phyloP scores from a whole-genome alignment of 164 flowering plant genomes.

The Taxillus chinensis region DNA sequence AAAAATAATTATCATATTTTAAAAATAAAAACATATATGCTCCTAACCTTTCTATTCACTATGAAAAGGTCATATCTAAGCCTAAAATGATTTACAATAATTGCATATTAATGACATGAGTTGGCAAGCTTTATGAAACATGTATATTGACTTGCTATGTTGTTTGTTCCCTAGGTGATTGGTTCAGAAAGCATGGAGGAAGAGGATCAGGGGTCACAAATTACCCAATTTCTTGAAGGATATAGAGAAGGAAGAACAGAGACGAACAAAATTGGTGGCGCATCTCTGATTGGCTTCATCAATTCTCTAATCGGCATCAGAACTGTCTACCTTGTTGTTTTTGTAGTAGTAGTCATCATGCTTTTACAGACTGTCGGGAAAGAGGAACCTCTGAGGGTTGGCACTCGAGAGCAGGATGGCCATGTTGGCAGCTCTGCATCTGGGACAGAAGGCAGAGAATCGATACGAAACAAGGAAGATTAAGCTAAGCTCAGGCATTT shows the following conservation, averaged over 20 bases:
- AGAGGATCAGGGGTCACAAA: conserved; percentile 61
- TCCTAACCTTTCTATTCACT: no score
- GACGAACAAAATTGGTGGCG: conserved; percentile 38
- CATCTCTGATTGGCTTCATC: conserved; percentile 52
- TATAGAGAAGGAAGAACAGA: conserved; percentile 63
- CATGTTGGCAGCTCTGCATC: not conserved
- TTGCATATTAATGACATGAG: no score
- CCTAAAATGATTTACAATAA: no score
- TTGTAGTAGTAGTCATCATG: conserved; percentile 45
- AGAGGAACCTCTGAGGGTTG: conserved; percentile 16
- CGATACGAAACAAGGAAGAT: not conserved
- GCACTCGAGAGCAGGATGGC: not conserved
- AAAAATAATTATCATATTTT: no score
- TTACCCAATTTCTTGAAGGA: conserved; percentile 66
- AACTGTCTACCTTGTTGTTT: conserved; percentile 41
- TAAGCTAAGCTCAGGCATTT: not conserved
- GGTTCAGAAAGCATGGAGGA: conserved; percentile 59
- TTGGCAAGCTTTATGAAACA: no score
- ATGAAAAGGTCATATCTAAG: no score
- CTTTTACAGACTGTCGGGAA: conserved; percentile 34
- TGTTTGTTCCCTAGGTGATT: conserved; percentile 20
- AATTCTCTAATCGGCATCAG: conserved; percentile 45
- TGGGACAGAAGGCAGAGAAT: not conserved
- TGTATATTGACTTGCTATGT: not conserved
- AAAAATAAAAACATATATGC: no score